phyloP scores from a whole-genome alignment of 2,329 filamentous ascomycete species.

The Coniochaeta sp. region DNA sequence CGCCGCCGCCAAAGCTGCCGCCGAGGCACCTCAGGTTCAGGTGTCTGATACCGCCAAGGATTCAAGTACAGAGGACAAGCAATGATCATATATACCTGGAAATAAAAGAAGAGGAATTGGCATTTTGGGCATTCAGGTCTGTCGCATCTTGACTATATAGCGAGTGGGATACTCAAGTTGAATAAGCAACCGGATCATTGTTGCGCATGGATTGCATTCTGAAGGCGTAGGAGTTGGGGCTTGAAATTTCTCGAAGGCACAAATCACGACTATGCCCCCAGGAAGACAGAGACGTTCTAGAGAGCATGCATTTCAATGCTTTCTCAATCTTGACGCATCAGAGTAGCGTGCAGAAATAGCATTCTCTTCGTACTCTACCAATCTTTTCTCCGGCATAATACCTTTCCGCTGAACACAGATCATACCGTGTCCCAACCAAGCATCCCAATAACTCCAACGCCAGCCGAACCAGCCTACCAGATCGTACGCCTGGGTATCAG shows the following conservation, averaged over 20 bases:
- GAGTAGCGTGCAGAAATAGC: no score
- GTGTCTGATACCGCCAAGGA: background rate
- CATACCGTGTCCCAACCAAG: no score
- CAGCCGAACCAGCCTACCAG: no score
- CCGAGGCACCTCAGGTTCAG: background rate
- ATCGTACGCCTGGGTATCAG: background rate
- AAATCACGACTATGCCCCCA: no score
- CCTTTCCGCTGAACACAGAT: no score
- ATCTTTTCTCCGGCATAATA: no score
- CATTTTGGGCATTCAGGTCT: background rate
- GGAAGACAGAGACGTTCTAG: no score
- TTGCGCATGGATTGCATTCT: background rate
- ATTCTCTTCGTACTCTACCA: no score
- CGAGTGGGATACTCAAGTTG: background rate
- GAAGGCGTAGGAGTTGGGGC: background rate
- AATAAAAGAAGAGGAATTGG: no score
- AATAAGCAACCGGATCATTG: background rate
- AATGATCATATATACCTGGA: background rate
- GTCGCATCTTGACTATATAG: background rate
- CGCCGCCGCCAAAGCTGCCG: constrained; percentile 12
- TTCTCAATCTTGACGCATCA: no score
- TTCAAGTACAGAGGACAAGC: background rate
- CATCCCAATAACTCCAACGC: no score
- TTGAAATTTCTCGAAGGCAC: background rate
- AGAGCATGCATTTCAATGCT: no score